Conservation (phyloP, 768 basidiomycete genomes). For the Boletus rubescentipes region DNA sequence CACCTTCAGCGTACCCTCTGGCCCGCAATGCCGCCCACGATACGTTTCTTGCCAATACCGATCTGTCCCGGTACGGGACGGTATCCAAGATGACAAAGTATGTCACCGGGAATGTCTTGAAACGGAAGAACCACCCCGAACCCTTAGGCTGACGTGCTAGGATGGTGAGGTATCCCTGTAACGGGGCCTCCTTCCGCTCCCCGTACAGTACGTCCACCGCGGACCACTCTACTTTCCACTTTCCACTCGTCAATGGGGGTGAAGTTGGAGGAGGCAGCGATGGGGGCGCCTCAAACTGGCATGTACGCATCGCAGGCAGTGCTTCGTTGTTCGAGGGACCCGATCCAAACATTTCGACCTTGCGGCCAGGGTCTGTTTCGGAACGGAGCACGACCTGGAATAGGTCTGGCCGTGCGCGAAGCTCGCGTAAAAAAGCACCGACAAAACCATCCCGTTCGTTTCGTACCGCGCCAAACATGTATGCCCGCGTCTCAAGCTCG, state of each 20-base stretch:
- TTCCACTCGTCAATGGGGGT: neutral
- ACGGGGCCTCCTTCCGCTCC: neutral
- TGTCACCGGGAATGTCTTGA: constrained; percentile 32
- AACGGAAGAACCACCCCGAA: constrained; percentile 31
- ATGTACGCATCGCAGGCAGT: constrained; percentile 10
- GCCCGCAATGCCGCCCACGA: constrained; percentile 29
- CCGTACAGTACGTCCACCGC: constrained; percentile 26
- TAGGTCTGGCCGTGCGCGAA: constrained; percentile 31
- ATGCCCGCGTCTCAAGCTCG: constrained; percentile 20
- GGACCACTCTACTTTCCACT: constrained; percentile 16
- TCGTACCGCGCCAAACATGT: constrained; percentile 34
- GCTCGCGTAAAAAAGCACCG: constrained; percentile 27
- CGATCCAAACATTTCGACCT: constrained; percentile 27
- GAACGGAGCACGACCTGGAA: constrained; percentile 32
- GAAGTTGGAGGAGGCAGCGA: neutral
- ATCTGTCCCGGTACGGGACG: neutral
- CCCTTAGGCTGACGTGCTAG: neutral
- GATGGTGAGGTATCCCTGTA: constrained; percentile 10
- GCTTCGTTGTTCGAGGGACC: constrained; percentile 7
- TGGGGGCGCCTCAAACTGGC: constrained; percentile 25
- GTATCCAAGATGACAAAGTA: constrained; percentile 31
- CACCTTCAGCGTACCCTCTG: constrained; percentile 24
- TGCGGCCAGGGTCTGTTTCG: constrained; percentile 26
- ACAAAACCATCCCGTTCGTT: constrained; percentile 28
- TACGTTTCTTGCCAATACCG: constrained; percentile 2